phyloP scores from a whole-genome alignment of 108 stramenopile species.

The Nitzschia putrida region DNA sequence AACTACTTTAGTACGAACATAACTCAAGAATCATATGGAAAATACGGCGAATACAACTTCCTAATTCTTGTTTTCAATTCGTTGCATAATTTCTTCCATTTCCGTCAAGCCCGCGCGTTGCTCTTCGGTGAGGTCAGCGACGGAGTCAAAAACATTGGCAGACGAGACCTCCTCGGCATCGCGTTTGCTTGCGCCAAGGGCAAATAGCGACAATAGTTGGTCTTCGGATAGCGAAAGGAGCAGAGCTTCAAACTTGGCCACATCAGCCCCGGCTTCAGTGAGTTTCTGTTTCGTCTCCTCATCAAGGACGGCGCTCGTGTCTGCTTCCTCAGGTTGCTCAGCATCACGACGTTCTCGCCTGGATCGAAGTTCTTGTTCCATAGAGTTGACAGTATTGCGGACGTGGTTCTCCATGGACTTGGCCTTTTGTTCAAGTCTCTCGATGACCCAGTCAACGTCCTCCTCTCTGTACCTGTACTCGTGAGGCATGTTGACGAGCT shows the following conservation, averaged over 20 bases:
- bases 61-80: constrained; percentile 14
- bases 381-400: constrained; percentile 15
- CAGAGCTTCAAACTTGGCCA: constrained; percentile 31
- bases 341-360: constrained; percentile 18
- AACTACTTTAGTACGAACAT: no score
- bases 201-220: constrained; percentile 36
- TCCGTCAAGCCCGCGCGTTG: constrained; percentile 53
- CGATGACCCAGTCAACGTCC: constrained; percentile 77
- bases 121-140: constrained; percentile 56
- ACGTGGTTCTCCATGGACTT: constrained; percentile 36
- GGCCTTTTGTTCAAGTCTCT: constrained; percentile 58
- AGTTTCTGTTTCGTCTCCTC: constrained; percentile 10
- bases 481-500: constrained; percentile 45
- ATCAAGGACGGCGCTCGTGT: constrained; percentile 21
- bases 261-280: constrained; percentile 19
- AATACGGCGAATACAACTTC: no score
- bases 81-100: constrained; percentile 41
- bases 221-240: constrained; percentile 33
- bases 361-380: constrained; percentile 34
- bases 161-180: neutral
- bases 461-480: constrained; percentile 53
- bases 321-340: constrained; percentile 4
- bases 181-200: constrained; percentile 15
- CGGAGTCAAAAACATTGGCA: constrained; percentile 47
- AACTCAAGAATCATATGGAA: no score